Conservation (phyloP, 2,329 filamentous ascomycete species). For the Epichloe glyceriae region DNA sequence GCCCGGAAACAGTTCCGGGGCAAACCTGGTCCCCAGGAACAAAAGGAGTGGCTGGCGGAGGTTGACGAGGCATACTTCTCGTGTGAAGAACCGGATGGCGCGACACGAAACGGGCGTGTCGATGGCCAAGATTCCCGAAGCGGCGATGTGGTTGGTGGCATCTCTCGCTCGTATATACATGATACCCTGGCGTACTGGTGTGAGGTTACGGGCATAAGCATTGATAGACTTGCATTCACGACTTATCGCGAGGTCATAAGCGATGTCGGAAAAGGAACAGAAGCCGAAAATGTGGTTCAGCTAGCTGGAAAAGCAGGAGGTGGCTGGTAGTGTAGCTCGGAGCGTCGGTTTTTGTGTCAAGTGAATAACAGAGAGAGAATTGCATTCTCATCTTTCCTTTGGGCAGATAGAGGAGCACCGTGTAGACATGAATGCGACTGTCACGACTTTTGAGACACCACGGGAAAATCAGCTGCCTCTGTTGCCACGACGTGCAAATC, state of each 20-base stretch:
- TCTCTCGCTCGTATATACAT: conserved; percentile 53
- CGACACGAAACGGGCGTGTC: conserved; percentile 9
- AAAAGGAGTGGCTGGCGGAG: conserved; percentile 71
- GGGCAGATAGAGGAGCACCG: conserved; percentile 3
- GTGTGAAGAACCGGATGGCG: conserved; percentile 40
- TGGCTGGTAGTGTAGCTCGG: conserved; percentile 56
- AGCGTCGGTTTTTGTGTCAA: background rate
- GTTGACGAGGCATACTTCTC: conserved; percentile 91
- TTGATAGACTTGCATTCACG: conserved; percentile 66
- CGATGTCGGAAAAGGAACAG: conserved; percentile 72
- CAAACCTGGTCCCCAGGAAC: conserved; percentile 61
- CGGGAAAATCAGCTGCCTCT: conserved; percentile 19
- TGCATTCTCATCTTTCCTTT: background rate
- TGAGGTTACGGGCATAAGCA: conserved; percentile 51
- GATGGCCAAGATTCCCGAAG: conserved; percentile 5
- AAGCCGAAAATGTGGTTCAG: conserved; percentile 73
- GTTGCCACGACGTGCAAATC: conserved; percentile 53
- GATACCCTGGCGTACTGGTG: conserved; percentile 67
- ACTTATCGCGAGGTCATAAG: conserved; percentile 88
- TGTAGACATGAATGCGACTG: conserved; percentile 12
- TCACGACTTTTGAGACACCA: background rate
- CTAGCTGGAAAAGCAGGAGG: conserved; percentile 84
- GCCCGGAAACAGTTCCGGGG: conserved; percentile 32
- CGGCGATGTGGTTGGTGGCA: conserved; percentile 43
- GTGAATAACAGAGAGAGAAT: background rate